Evolutionary conservation across 139 green algal genomes (phyloP).

Genomic region (Picochlorum sp.): DNA sequence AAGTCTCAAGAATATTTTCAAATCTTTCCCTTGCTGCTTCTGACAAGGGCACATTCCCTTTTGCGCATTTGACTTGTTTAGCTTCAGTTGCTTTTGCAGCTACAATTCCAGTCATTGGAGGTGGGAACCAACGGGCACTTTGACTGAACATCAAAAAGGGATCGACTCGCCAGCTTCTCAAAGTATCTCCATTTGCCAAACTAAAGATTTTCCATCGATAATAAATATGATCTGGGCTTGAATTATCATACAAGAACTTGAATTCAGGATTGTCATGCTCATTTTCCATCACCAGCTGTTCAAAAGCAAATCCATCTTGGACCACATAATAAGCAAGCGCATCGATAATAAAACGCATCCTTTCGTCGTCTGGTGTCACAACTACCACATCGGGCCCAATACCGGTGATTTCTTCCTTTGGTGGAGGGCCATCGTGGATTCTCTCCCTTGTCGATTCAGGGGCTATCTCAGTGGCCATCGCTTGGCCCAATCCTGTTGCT

Average conservation of each 20-base stretch:
- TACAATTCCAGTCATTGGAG: conserved; percentile 24
- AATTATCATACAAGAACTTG: conserved; percentile 78
- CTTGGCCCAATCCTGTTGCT: neutral
- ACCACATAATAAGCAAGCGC: conserved; percentile 76
- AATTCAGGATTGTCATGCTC: conserved; percentile 72
- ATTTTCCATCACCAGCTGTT: conserved; percentile 74
- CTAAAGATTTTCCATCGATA: conserved; percentile 81
- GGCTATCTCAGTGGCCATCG: neutral
- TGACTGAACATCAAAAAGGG: conserved; percentile 85
- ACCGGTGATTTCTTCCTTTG: conserved; percentile 9
- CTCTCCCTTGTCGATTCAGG: conserved; percentile 5
- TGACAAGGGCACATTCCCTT: conserved; percentile 18
- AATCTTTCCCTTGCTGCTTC: conserved; percentile 63
- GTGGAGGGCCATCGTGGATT: neutral
- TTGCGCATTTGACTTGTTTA: conserved; percentile 15
- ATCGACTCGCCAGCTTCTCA: conserved; percentile 75
- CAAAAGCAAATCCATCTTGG: conserved; percentile 63
- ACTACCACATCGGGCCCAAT: conserved; percentile 46
- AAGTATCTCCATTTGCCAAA: conserved; percentile 39
- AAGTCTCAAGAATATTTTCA: conserved; percentile 71
- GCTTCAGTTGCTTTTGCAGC: conserved; percentile 29
- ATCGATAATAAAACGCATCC: conserved; percentile 81
- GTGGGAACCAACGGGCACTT: conserved; percentile 35
- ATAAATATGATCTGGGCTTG: conserved; percentile 73
- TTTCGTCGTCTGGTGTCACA: conserved; percentile 46